Evolutionary conservation across 2,329 filamentous ascomycete genomes (phyloP).

Genomic region (Nemania abortiva): DNA sequence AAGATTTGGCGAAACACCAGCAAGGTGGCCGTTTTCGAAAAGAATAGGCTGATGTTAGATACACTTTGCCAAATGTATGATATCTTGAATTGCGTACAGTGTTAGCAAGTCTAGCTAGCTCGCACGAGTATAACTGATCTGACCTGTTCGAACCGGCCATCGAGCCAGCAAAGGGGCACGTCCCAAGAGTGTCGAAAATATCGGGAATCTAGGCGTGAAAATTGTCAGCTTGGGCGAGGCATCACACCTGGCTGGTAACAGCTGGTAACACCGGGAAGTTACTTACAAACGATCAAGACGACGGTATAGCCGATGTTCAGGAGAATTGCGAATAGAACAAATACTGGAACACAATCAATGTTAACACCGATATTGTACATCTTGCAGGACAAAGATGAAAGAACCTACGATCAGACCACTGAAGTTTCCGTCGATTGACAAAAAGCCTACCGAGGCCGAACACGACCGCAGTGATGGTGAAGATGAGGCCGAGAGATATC

Average conservation of each 20-base stretch:
- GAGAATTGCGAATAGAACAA: slow-evolving; percentile 23
- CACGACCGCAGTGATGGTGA: slow-evolving; percentile 21
- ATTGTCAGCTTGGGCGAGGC: slow-evolving; percentile 4
- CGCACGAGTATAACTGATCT: slow-evolving; percentile 4
- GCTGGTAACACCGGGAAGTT: too few species aligned
- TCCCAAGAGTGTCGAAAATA: slow-evolving; percentile 32
- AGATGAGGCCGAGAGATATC: slow-evolving; percentile 15
- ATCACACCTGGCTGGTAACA: background rate
- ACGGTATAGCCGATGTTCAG: slow-evolving; percentile 25
- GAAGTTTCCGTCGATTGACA: slow-evolving; percentile 16
- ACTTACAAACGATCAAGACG: slow-evolving; percentile 22
- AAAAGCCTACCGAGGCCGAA: slow-evolving; percentile 27
- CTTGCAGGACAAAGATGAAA: slow-evolving; percentile 4
- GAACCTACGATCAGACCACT: slow-evolving; percentile 21
- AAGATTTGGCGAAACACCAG: slow-evolving; percentile 33
- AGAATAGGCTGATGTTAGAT: slow-evolving; percentile 27
- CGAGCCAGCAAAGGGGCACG: slow-evolving; percentile 26
- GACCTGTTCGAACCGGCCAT: slow-evolving; percentile 22
- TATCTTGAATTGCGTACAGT: slow-evolving; percentile 16
- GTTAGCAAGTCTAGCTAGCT: slow-evolving; percentile 17
- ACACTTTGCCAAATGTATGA: slow-evolving; percentile 26
- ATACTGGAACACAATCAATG: slow-evolving; percentile 12
- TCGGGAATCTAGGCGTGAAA: background rate
- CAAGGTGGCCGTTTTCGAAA: slow-evolving; percentile 35
- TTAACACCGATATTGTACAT: background rate